Conservation (phyloP, 345 rosid genomes). For the Firmiana major region DNA sequence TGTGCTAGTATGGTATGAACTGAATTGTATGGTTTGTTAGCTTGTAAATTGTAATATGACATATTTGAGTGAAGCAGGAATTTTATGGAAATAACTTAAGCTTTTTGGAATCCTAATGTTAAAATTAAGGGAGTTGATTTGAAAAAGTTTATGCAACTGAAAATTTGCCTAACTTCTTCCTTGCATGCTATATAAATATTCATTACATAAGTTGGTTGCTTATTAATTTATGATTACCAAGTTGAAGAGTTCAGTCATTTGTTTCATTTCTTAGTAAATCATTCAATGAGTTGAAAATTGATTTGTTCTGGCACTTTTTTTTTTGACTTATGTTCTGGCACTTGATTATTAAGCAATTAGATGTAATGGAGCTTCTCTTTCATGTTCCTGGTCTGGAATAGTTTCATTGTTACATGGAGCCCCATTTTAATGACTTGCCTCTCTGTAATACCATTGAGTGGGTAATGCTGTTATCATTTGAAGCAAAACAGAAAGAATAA, state of each 20-base stretch:
- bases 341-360: not conserved
- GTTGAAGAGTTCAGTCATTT: not conserved
- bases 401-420: not conserved
- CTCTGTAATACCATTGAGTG: too few relatives aligned
- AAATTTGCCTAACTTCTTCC: not conserved
- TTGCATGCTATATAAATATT: too few relatives aligned
- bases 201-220: not conserved
- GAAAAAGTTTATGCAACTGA: not conserved
- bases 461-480: not conserved
- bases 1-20: not conserved
- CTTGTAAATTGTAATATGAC: not conserved
- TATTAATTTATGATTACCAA: not conserved
- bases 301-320: not conserved
- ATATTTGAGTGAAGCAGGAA: not conserved
- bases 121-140: not conserved
- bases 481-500: too few relatives aligned
- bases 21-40: not conserved
- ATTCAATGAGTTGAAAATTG: not conserved
- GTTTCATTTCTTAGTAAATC: not conserved
- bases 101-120: not conserved
- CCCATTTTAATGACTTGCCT: not conserved
- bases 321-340: too few relatives aligned
- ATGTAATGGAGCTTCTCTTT: not conserved
- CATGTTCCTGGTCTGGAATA: not conserved
- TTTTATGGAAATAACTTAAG: not conserved